Conservation (phyloP, 1,284 basidiomycete genomes). For the Xerocomus minutiporus region DNA sequence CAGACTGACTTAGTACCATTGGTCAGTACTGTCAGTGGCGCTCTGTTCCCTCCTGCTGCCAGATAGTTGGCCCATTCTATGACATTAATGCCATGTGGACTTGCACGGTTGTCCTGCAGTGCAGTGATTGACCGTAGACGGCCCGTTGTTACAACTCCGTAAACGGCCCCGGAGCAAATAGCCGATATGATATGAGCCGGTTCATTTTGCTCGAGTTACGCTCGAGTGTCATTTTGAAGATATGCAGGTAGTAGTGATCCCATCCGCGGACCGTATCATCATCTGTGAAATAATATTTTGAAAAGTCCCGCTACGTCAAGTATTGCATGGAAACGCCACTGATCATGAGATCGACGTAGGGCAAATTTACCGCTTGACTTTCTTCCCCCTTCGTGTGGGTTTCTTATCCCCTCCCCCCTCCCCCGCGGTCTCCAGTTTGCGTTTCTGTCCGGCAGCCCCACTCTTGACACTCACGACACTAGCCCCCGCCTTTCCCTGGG, state of each 20-base stretch:
- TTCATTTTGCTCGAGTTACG: background rate
- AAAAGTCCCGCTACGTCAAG: background rate
- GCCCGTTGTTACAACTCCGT: background rate
- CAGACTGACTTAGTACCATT: background rate
- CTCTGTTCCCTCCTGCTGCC: background rate
- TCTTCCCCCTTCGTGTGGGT: constrained; percentile 54
- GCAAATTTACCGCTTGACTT: constrained; percentile 44
- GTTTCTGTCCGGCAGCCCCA: constrained; percentile 47
- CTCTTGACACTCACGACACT: constrained; percentile 76
- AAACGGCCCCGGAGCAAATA: background rate
- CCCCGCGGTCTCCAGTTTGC: constrained; percentile 50
- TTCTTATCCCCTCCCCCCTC: constrained; percentile 44
- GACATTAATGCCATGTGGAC: background rate
- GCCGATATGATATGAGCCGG: background rate
- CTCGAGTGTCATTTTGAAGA: background rate
- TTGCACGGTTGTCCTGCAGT: background rate
- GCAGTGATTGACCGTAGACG: background rate
- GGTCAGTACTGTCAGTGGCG: background rate
- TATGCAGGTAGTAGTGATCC: background rate
- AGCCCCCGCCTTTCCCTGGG: constrained; percentile 45
- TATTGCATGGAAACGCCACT: background rate
- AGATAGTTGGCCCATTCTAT: no score
- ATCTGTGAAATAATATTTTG: background rate
- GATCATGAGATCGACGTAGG: background rate
- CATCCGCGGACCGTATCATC: background rate